phyloP scores from a whole-genome alignment of 805 yeast species.

The Debaryomyces tyrocola region DNA sequence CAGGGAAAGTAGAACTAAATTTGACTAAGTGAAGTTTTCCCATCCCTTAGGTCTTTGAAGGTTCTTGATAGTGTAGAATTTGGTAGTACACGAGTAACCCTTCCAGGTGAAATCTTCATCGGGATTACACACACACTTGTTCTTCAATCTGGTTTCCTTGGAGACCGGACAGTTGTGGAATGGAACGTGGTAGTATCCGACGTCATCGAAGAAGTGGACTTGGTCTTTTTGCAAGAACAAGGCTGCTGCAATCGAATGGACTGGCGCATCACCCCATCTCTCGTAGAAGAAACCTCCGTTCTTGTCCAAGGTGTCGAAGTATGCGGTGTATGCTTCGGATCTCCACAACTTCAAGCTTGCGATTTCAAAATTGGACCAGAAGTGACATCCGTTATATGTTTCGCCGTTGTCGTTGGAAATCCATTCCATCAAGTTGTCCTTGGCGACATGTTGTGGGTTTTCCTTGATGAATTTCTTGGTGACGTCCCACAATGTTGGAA shows the following conservation, averaged over 20 bases:
- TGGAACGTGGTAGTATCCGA: constrained; percentile 84
- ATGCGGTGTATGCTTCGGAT: constrained; percentile 63
- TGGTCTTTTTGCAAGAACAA: constrained; percentile 67
- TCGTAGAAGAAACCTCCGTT: constrained; percentile 89
- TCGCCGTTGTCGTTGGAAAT: constrained; percentile 65
- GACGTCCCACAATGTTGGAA: constrained; percentile 78
- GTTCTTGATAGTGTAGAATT: constrained; percentile 56
- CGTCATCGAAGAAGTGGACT: constrained; percentile 77
- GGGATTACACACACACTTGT: constrained; percentile 75
- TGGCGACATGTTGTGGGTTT: constrained; percentile 57
- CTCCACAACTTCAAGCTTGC: constrained; percentile 74
- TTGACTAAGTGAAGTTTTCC: constrained; percentile 54
- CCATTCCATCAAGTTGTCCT: constrained; percentile 66
- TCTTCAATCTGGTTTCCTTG: constrained; percentile 50
- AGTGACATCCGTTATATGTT: constrained; percentile 77
- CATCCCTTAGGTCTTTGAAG: constrained; percentile 67
- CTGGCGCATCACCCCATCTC: constrained; percentile 95
- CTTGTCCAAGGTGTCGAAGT: constrained; percentile 69
- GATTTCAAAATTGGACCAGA: constrained; percentile 87
- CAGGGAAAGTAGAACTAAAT: background rate
- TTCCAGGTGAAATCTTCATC: constrained; percentile 75
- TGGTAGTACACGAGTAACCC: constrained; percentile 69
- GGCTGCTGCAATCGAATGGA: constrained; percentile 83
- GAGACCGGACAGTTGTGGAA: constrained; percentile 80
- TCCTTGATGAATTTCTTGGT: constrained; percentile 62